These are phyloP conservation scores for Coemansia sp. DNA, from an alignment of 192 early-diverging fungal genomes.

Conservation along the genomic window DNA sequence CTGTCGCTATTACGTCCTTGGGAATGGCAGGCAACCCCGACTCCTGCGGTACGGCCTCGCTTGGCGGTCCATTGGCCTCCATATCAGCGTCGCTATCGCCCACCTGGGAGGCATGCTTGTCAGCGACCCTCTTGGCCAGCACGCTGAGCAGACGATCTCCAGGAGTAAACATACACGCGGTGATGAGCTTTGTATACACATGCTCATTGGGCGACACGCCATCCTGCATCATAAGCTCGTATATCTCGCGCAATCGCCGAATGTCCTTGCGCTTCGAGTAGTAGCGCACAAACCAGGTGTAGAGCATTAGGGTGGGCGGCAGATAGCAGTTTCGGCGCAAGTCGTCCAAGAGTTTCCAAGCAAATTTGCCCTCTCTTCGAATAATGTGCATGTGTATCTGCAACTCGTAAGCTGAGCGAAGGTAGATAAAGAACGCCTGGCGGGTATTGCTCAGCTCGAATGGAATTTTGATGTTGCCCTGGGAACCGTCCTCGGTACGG, in stretches of 20 bases:
- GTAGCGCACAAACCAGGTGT: conserved; percentile 47
- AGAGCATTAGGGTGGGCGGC: conserved; percentile 38
- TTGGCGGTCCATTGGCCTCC: neutral
- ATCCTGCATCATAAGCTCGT: conserved; percentile 50
- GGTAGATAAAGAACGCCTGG: conserved; percentile 46
- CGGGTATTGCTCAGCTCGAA: conserved; percentile 26
- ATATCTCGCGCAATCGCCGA: conserved; percentile 32
- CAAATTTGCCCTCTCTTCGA: conserved; percentile 23
- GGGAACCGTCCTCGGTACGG: neutral
- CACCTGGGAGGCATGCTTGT: neutral
- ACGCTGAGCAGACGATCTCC: conserved; percentile 17
- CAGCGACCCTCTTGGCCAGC: conserved; percentile 14
- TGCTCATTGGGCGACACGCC: conserved; percentile 41
- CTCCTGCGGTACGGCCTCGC: neutral
- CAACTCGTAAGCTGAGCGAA: conserved; percentile 49
- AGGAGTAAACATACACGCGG: conserved; percentile 51
- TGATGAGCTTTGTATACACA: conserved; percentile 52
- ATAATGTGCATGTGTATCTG: conserved; percentile 35
- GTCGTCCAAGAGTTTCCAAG: conserved; percentile 39
- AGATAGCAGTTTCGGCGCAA: conserved; percentile 54
- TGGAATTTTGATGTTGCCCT: conserved; percentile 24
- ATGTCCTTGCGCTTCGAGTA: conserved; percentile 54
- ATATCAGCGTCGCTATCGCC: neutral
- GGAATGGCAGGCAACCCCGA: conserved; percentile 32
- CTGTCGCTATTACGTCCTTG: neutral